Evolutionary conservation across 176 grass and related monocot species (phyloP).

Genomic region (Eleusine coracana): DNA sequence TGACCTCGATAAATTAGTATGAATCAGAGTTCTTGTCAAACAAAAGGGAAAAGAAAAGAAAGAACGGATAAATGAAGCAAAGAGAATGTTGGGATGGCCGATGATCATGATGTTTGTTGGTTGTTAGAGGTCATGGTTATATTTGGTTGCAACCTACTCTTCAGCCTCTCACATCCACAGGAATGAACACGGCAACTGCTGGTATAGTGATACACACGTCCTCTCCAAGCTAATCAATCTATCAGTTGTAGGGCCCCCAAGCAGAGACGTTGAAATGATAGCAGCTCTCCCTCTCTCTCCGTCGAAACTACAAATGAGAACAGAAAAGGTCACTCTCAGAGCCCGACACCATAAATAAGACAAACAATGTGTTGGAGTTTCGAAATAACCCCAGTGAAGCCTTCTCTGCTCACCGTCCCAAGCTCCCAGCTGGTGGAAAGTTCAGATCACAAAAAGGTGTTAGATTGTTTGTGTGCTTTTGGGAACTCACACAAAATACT

Average conservation of each 20-base stretch:
- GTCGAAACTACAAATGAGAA: background rate
- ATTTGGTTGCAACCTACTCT: constrained; percentile 4
- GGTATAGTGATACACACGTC: constrained; percentile 37
- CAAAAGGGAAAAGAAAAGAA: background rate
- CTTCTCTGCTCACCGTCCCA: too few species aligned
- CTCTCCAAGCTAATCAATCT: constrained; percentile 43
- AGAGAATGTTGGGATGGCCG: background rate
- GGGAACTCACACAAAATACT: too few species aligned
- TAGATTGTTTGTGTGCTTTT: too few species aligned
- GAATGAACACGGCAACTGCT: background rate
- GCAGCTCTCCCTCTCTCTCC: background rate
- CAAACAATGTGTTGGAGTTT: too few species aligned
- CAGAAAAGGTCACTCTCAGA: background rate
- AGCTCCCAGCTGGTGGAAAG: too few species aligned
- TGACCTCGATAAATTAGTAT: background rate
- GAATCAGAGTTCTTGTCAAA: background rate
- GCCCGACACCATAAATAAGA: background rate
- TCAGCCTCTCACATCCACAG: background rate
- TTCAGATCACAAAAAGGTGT: too few species aligned
- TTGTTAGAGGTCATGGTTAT: constrained; percentile 34
- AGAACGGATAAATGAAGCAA: too few species aligned
- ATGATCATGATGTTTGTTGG: constrained; percentile 16
- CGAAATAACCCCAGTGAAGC: too few species aligned
- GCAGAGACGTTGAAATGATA: background rate
- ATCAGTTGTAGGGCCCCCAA: background rate